Evolutionary conservation across 306 rosid species (phyloP).

Genomic region (Astragalus membranaceus): DNA sequence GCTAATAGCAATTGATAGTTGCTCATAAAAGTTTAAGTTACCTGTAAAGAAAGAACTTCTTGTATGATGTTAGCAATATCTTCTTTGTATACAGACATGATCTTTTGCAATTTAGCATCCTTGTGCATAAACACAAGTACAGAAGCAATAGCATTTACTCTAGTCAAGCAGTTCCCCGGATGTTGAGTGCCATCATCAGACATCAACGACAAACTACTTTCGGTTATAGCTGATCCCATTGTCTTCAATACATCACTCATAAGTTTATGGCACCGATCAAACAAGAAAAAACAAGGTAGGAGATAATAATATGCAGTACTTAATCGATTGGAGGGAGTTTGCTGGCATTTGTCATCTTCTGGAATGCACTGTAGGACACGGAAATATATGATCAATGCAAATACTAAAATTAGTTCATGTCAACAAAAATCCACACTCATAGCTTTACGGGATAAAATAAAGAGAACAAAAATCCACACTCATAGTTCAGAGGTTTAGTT

Average conservation of each 20-base stretch:
- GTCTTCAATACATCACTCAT: slow-evolving; percentile 46
- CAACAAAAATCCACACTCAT: neutral
- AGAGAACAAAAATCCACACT: neutral
- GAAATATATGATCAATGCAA: slow-evolving; percentile 1
- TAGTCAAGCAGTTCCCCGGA: slow-evolving; percentile 19
- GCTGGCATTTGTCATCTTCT: slow-evolving; percentile 29
- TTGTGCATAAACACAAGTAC: slow-evolving; percentile 44
- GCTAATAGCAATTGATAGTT: neutral
- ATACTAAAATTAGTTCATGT: neutral
- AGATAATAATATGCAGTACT: slow-evolving; percentile 34
- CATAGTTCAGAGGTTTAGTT: neutral
- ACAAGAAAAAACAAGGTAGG: slow-evolving; percentile 66
- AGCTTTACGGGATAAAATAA: neutral
- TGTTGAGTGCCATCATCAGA: slow-evolving; percentile 23
- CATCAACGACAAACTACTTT: slow-evolving; percentile 10
- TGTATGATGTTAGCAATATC: slow-evolving; percentile 38
- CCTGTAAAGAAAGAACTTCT: slow-evolving; percentile 43
- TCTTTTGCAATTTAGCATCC: slow-evolving; percentile 34
- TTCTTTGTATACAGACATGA: slow-evolving; percentile 40
- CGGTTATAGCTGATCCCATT: slow-evolving; percentile 43
- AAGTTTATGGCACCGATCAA: slow-evolving; percentile 55
- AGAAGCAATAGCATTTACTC: slow-evolving; percentile 36
- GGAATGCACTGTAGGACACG: slow-evolving; percentile 42
- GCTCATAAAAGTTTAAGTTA: slow-evolving; percentile 25
- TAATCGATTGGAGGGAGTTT: slow-evolving; percentile 12